Evolutionary conservation across 129 eudicot species (phyloP).

Genomic region (Flaveria trinervia): DNA sequence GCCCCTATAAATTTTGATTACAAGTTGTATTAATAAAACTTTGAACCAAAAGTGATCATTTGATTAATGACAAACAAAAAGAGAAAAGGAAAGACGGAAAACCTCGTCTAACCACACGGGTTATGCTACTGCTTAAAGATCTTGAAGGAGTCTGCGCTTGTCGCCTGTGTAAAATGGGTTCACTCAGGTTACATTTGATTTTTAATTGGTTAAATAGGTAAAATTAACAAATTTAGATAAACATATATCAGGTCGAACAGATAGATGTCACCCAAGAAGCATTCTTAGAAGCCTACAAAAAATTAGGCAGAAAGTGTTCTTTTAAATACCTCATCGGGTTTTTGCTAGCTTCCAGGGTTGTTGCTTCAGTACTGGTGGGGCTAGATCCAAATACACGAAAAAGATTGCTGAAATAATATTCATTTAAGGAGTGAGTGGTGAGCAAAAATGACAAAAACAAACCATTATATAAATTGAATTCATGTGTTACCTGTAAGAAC

Average conservation of each 20-base stretch:
- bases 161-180: slow-evolving; percentile 44
- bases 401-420: slow-evolving; percentile 62
- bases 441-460: not conserved
- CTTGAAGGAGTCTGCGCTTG: slow-evolving; percentile 91
- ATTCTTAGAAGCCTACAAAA: not conserved
- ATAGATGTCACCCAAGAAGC: slow-evolving; percentile 5
- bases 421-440: not conserved
- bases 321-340: slow-evolving; percentile 84
- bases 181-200: not conserved
- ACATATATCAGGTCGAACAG: not conserved
- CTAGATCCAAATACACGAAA: slow-evolving; percentile 88
- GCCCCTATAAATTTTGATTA: slow-evolving; percentile 43
- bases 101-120: slow-evolving; percentile 98
- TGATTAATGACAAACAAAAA: not conserved
- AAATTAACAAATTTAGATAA: not conserved
- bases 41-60: not conserved
- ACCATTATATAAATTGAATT: not conserved
- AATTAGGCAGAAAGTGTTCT: not conserved
- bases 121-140: slow-evolving; percentile 72
- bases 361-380: slow-evolving; percentile 74
- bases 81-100: not conserved
- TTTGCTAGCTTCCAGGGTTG: slow-evolving; percentile 97
- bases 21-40: not conserved
- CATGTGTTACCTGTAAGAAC: slow-evolving; percentile 80
- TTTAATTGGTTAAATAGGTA: not conserved